Base-by-base conservation (phyloP, 495 filamentous ascomycete species). In the Xylaria longipes region DNA sequence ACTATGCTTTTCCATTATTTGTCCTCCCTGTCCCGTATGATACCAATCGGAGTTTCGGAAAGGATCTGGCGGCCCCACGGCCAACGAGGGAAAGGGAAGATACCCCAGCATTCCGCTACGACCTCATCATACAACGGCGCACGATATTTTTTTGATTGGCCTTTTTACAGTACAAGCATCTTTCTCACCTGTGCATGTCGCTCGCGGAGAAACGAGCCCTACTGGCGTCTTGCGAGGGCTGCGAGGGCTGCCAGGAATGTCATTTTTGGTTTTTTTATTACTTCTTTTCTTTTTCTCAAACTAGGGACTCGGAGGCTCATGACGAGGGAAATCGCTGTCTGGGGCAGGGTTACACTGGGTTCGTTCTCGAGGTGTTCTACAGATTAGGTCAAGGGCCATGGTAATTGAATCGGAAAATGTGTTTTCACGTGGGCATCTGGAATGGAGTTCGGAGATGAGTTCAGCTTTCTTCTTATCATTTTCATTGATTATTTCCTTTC, bases 11-110 rank as follows among this genome's bases (percentile, higher is more conserved):
- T 60, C 57, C 33, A 35, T 39, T 60, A 37, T 60, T 60, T 54
- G 68, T 75, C 70, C 75, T 74, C 71, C 69, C 70, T 75, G 68
- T 77, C 74, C 75, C 76, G 73, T 78, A 77, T 64, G 71, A 77
- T 78, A 75, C 69, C 72, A 71, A 73, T 75, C 72, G 77, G 76
- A 78, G 76, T 80, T 80, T 77, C 48, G 76, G 73, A 77, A 73
- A 75, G 73, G 76, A 75, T 72, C 68, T 68, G 76, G 73, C 70
- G 66, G 77, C 76, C 75, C 73, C 76, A 77, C 74, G 74, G 76
- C 76, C 74, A 71, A 63, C 37, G 78, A 66, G 45, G 60, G 37
- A 73, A 76, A 74, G 58, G 65, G 65, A 72, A 69, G 71, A 54
- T 65, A 71, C 52, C 33, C 66, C 25, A n/a, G 15, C 27, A 57